Evolutionary conservation across 2,329 filamentous ascomycete genomes (phyloP).

Genomic region (Teratosphaeria viscida): DNA sequence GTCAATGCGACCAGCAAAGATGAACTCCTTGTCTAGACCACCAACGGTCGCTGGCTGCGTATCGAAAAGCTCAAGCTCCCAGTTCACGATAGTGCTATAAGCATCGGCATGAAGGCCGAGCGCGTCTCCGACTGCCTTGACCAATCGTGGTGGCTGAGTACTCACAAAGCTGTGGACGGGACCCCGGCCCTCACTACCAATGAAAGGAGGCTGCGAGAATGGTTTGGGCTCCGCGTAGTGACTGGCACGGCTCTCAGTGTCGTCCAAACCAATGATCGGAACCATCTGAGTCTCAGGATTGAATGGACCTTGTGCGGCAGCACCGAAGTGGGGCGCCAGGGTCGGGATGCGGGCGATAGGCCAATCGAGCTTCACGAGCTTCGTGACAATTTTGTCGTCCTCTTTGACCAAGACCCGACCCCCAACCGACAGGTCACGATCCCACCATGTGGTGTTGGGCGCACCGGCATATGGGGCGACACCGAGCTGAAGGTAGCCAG

Average conservation of each 20-base stretch:
- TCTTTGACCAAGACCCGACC: slow-evolving; percentile 80
- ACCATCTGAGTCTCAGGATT: slow-evolving; percentile 92
- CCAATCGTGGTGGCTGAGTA: slow-evolving; percentile 75
- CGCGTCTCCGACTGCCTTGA: slow-evolving; percentile 69
- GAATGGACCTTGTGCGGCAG: slow-evolving; percentile 52
- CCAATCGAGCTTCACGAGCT: slow-evolving; percentile 86
- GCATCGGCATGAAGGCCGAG: slow-evolving; percentile 55
- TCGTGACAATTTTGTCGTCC: slow-evolving; percentile 64
- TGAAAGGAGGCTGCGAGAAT: slow-evolving; percentile 26
- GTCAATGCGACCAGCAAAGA: slow-evolving; percentile 90
- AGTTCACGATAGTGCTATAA: slow-evolving; percentile 69
- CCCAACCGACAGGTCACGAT: slow-evolving; percentile 83
- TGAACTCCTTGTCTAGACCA: slow-evolving; percentile 83
- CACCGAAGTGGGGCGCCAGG: slow-evolving; percentile 86
- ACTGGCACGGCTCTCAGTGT: slow-evolving; percentile 27
- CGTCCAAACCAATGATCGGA: slow-evolving; percentile 82
- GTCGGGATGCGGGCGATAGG: slow-evolving; percentile 88
- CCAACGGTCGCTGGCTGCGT: slow-evolving; percentile 72
- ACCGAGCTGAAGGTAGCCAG: slow-evolving; percentile 79
- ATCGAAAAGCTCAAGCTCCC: slow-evolving; percentile 95
- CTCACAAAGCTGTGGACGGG: slow-evolving; percentile 57
- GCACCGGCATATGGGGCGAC: slow-evolving; percentile 88
- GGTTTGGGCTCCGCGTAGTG: slow-evolving; percentile 21
- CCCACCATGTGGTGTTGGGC: slow-evolving; percentile 90
- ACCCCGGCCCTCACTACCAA: slow-evolving; percentile 33